phyloP scores from a whole-genome alignment of 306 rosid species.

The Ceratonia siliqua region DNA sequence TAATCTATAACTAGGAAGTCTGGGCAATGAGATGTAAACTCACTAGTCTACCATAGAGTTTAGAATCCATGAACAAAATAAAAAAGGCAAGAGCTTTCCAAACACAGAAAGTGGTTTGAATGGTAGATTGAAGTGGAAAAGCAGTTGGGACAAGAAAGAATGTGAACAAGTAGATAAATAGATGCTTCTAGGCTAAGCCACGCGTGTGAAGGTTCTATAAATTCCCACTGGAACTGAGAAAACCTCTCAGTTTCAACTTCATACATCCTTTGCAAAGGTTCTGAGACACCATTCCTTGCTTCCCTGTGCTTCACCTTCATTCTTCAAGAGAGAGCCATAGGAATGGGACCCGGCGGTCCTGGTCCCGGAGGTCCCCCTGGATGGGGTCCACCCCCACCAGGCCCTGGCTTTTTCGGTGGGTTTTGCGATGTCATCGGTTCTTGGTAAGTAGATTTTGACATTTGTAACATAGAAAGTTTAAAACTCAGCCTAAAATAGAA shows the following conservation, averaged over 20 bases:
- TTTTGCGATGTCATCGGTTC: slow-evolving; percentile 43
- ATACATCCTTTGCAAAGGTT: background rate
- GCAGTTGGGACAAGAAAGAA: slow-evolving; percentile 30
- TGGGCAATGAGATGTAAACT: background rate
- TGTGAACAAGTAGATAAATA: background rate
- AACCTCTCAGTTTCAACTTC: background rate
- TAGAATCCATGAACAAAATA: background rate
- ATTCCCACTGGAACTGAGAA: background rate
- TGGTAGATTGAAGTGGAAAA: slow-evolving; percentile 45
- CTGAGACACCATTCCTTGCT: background rate
- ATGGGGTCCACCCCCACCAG: slow-evolving; percentile 42
- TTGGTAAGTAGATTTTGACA: slow-evolving; percentile 43
- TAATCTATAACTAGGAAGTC: background rate
- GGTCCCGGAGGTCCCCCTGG: slow-evolving; percentile 38
- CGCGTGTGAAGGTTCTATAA: slow-evolving; percentile 9
- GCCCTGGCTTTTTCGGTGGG: slow-evolving; percentile 46
- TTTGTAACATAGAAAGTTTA: too few species aligned
- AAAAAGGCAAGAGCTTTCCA: background rate
- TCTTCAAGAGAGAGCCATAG: background rate
- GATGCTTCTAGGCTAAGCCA: slow-evolving; percentile 36
- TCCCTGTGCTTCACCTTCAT: background rate
- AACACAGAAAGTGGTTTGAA: slow-evolving; percentile 31
- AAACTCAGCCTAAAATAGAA: too few species aligned
- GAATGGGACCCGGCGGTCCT: slow-evolving; percentile 49
- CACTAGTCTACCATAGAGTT: background rate